phyloP scores from a whole-genome alignment of 1,139 yeast species.

The Scheffersomyces segobiensis region DNA sequence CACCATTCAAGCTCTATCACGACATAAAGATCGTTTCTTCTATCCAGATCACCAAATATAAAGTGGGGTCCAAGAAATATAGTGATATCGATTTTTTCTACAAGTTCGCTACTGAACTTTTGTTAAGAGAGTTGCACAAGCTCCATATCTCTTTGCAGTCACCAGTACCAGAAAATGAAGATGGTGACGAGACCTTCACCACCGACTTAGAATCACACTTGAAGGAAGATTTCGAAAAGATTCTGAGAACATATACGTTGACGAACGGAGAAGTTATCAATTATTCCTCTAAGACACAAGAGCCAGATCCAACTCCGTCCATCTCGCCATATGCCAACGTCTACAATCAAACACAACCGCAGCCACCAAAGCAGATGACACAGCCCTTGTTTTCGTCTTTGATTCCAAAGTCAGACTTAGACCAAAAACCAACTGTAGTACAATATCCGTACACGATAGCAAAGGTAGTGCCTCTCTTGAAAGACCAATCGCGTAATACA shows the following conservation, averaged over 20 bases:
- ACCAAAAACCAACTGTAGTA: conserved; percentile 60
- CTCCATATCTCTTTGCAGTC: conserved; percentile 24
- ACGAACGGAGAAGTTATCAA: conserved; percentile 64
- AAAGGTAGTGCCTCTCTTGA: conserved; percentile 56
- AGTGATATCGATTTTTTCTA: conserved; percentile 65
- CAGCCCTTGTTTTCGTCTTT: conserved; percentile 73
- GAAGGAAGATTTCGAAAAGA: conserved; percentile 61
- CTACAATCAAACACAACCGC: conserved; percentile 19
- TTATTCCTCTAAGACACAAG: conserved; percentile 37
- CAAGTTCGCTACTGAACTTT: conserved; percentile 66
- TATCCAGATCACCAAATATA: conserved; percentile 45
- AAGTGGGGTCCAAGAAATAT: conserved; percentile 61
- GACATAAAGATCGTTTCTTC: conserved; percentile 71
- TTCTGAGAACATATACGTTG: conserved; percentile 58
- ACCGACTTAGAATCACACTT: conserved; percentile 35
- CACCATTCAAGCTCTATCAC: conserved; percentile 61
- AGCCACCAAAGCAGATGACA: conserved; percentile 28
- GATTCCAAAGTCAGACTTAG: conserved; percentile 63
- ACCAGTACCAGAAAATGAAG: not conserved
- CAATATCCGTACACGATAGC: conserved; percentile 61
- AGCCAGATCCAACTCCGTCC: conserved; percentile 16
- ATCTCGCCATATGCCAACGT: conserved; percentile 17
- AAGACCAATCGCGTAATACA: conserved; percentile 22
- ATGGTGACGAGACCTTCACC: conserved; percentile 6
- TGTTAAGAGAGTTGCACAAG: conserved; percentile 69